Percentiles rank a stretch among this genome's conserved stretches.
Conservation (phyloP, 169 alveolate species). For the Plasmodium vivax region DNA sequence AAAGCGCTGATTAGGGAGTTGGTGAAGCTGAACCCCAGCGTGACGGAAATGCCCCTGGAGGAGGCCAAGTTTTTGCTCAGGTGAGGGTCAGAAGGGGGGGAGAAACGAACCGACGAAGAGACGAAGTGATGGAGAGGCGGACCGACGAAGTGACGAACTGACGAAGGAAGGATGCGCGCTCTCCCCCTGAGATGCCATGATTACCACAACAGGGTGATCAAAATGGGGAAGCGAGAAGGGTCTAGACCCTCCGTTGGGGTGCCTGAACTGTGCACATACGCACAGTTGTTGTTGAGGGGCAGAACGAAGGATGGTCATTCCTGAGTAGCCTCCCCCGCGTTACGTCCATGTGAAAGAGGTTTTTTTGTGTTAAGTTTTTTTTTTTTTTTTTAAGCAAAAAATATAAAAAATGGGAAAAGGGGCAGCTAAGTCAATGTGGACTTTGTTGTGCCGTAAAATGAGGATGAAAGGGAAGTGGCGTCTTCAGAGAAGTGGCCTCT, state of each 20-base stretch:
- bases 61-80: slow-evolving; percentile 55
- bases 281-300: not conserved
- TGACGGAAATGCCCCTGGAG: slow-evolving; percentile 62
- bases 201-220: too few species aligned
- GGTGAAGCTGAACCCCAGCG: slow-evolving; percentile 55
- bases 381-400: not conserved
- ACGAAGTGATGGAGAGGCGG: not conserved
- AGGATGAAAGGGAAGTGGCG: not conserved
- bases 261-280: too few species aligned
- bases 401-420: not conserved
- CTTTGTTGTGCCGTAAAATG: not conserved
- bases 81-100: not conserved
- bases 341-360: not conserved
- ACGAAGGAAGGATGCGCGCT: too few species aligned
- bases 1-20: slow-evolving; percentile 43
- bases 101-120: not conserved
- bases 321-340: not conserved
- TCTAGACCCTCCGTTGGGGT: too few species aligned
- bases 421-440: not conserved
- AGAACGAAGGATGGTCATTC: not conserved
- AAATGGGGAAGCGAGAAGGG: too few species aligned
- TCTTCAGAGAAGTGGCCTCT: not conserved
- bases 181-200: too few species aligned
- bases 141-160: too few species aligned
- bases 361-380: not conserved